Base-by-base conservation (phyloP, 805 yeast genomes). In the Wickerhamomyces bovis region DNA sequence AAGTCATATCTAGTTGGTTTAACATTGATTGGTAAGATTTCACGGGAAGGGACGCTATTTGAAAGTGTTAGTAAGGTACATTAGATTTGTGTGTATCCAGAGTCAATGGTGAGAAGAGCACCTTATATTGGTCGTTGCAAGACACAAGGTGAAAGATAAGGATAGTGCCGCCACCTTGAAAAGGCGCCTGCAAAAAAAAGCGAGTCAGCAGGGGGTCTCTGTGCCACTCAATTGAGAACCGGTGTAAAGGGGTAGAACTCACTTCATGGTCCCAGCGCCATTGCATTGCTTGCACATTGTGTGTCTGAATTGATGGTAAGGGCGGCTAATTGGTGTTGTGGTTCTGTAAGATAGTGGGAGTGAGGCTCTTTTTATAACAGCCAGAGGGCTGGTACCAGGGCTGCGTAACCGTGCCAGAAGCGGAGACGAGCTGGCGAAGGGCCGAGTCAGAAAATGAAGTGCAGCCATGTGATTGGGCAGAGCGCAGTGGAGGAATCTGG, bases 1-100 rank as follows among this genome's bases (percentile, higher is more conserved):
- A 94, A 64, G 45, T 80, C 77, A 63, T 94, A 92, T 65, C 85
- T 86, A 31, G 69, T 56, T 31, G 99, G 97, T 49, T 74, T 74
- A 50, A 89, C 84, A 45, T 76, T 70, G 42, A 71, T 70, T 56
- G 87, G 95, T 50, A 81, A 77, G 38, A 72, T 62, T 55, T 71
- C 75, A 58, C 75, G 69, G 39, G 55, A 53, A 19, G 65, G 60
- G 30, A 55, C 48, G 25, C 64, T 60, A 44, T 33, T 22, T 9
- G 9, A 16, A 11, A 8, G 10, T 33, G 36, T 33, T 33, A 33
- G 36, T 33, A 33, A 7, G 3, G 12, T 7, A 9, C 4, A 13
- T 13, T 28, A 12, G 4, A 28, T 3, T 3, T 13, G 5, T 28
- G 4, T 28, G 6, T 28, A 6, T n/a, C 11, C 16, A 16, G 36